Base-by-base conservation (phyloP, 768 basidiomycete species). In the Rossbeevera mucosa region DNA sequence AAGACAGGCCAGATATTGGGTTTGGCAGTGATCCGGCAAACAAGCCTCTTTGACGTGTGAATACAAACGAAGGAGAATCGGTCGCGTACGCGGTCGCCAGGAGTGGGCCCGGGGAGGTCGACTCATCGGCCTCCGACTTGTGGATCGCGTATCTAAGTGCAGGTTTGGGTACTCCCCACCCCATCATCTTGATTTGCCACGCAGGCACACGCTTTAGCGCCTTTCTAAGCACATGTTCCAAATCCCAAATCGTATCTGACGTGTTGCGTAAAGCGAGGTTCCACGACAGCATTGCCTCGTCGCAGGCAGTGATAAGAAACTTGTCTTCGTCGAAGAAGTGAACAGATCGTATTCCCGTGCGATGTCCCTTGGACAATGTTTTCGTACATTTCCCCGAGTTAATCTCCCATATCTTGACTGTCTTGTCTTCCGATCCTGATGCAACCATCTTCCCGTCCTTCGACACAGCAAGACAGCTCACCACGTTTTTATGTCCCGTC, bases 391-490 rank as follows among this genome's bases (percentile, higher is more conserved):
- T 52, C 14, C 66, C 65, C 0, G 60, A 50, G 1, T 5, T 16
- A 8, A 41, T 25, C 14, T 63, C 57, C 66, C 66, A 67, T 25
- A 66, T 44, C 25, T 61, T 64, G 24, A 64, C 26, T 0, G 62
- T 60, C 26, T 56, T 57, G 46, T 67, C 66, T 28, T 59, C 47
- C 4, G 64, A 68, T 21, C 64, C 63, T 2, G 65, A 61, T 7
- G 52, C 65, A 5, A 62, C 1, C 2, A 38, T 41, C 18, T 4
- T 25, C 20, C 63, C 61, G 49, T 65, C 47, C 13, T 25, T 24
- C 7, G 66, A 67, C 9, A 67, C 41, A 11, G 54, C 51, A 20
- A 67, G 41, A 7, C 59, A 61, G 9, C 48, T 51, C 25, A 60
- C 56, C 2, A 41, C 8, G 18, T 50, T 54, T 8, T 25, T 55